phyloP scores from a whole-genome alignment of 225 moss, liverwort and hornwort species.

The Pseudoscleropodium purum region DNA sequence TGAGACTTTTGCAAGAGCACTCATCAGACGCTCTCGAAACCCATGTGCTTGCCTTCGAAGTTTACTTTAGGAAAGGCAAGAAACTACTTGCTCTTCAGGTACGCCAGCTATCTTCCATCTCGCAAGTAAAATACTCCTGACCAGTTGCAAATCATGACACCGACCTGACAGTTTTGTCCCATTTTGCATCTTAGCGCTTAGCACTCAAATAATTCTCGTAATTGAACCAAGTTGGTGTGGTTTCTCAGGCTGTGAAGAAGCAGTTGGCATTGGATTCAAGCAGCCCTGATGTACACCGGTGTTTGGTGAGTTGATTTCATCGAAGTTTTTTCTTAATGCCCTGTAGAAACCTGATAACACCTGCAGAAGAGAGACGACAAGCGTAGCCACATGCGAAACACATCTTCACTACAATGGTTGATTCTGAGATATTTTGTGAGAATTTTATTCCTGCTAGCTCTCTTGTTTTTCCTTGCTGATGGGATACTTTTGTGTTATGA shows the following conservation, averaged over 20 bases:
- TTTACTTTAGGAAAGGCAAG: conserved; percentile 86
- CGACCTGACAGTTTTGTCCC: background rate
- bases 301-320: conserved; percentile 41
- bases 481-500: background rate
- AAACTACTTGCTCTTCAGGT: conserved; percentile 84
- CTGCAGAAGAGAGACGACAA: background rate
- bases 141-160: background rate
- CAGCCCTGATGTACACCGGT: conserved; percentile 75
- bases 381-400: background rate
- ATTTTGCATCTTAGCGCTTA: background rate
- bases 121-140: background rate
- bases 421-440: background rate
- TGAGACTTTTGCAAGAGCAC: conserved; percentile 90
- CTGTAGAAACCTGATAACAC: background rate
- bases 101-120: background rate
- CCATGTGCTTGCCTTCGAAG: conserved; percentile 87
- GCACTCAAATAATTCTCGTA: background rate
- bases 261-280: conserved; percentile 63
- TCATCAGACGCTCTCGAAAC: conserved; percentile 77
- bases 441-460: background rate
- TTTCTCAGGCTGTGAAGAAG: conserved; percentile 72
- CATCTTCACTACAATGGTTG: background rate
- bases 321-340: background rate
- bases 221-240: background rate
- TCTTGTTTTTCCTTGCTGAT: background rate